phyloP scores from a whole-genome alignment of 495 filamentous ascomycete species.

The Xylaria castorea region DNA sequence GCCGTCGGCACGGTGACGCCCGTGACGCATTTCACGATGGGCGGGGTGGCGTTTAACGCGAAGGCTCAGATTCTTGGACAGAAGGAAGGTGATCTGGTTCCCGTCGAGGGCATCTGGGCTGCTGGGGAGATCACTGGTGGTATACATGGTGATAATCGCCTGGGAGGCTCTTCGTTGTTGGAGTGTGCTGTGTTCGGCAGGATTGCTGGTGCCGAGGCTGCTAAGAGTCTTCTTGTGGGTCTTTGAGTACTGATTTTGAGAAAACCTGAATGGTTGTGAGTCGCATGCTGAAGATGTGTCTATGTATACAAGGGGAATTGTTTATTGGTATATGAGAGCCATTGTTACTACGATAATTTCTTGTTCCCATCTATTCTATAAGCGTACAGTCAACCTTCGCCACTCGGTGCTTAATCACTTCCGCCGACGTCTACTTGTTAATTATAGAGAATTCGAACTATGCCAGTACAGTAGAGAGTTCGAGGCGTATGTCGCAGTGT shows the following conservation, averaged over 20 bases:
- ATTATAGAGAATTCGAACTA: no score
- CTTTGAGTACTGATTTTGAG: not conserved
- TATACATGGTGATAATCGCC: conserved; percentile 61
- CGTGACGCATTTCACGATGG: conserved; percentile 68
- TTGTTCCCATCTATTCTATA: no score
- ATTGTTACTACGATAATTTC: not conserved
- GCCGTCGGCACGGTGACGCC: conserved; percentile 65
- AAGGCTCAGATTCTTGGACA: conserved; percentile 48
- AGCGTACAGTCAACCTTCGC: no score
- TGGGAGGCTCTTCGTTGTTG: conserved; percentile 59
- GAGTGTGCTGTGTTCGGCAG: conserved; percentile 68
- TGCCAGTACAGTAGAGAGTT: no score
- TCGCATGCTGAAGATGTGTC: not conserved
- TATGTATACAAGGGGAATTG: not conserved
- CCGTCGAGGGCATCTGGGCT: conserved; percentile 57
- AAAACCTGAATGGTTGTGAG: not conserved
- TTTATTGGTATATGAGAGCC: not conserved
- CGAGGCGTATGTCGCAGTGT: no score
- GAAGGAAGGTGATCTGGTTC: conserved; percentile 35
- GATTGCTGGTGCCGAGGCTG: conserved; percentile 59
- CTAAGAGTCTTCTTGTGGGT: conserved; percentile 38
- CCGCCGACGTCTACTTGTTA: no score
- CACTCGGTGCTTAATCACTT: no score
- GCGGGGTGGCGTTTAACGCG: conserved; percentile 57
- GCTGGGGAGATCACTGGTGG: conserved; percentile 64